phyloP scores from a whole-genome alignment of 345 rosid species.

The Eucalyptus cloeziana region DNA sequence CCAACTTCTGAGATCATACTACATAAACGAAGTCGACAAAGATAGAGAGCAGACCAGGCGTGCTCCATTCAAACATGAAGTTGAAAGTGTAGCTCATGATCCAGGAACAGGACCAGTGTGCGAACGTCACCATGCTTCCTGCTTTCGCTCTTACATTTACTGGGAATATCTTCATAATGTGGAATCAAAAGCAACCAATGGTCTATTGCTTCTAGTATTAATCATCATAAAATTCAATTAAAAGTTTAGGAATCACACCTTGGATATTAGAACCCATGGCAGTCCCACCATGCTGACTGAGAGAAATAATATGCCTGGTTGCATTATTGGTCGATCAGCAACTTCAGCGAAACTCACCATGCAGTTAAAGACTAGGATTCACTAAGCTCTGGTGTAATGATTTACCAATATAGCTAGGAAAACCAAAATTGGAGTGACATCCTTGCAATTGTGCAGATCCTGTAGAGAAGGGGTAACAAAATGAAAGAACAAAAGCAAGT shows the following conservation, averaged over 20 bases:
- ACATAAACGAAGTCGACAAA: not conserved
- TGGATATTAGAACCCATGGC: slow-evolving; percentile 24
- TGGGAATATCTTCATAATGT: slow-evolving; percentile 47
- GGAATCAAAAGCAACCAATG: not conserved
- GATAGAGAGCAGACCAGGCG: slow-evolving; percentile 27
- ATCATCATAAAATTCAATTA: not conserved
- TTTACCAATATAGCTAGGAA: not conserved
- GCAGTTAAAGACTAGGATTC: not conserved
- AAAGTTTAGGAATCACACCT: slow-evolving; percentile 15
- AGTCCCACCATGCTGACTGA: not conserved
- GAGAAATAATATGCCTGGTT: slow-evolving; percentile 13
- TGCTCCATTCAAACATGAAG: slow-evolving; percentile 70
- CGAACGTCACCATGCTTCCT: slow-evolving; percentile 79
- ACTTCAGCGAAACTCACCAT: not conserved
- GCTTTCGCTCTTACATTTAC: slow-evolving; percentile 65
- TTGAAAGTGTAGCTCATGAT: slow-evolving; percentile 75
- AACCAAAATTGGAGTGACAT: not conserved
- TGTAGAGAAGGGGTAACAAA: not conserved
- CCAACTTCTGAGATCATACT: not conserved
- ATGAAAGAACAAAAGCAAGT: not conserved
- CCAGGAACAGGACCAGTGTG: slow-evolving; percentile 88
- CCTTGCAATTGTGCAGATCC: not conserved
- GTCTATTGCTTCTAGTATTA: not conserved
- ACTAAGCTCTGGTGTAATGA: not conserved
- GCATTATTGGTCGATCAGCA: not conserved